Evolutionary conservation across 1,284 basidiomycete genomes (phyloP).

Genomic region (Cryptococcus maquisensis): DNA sequence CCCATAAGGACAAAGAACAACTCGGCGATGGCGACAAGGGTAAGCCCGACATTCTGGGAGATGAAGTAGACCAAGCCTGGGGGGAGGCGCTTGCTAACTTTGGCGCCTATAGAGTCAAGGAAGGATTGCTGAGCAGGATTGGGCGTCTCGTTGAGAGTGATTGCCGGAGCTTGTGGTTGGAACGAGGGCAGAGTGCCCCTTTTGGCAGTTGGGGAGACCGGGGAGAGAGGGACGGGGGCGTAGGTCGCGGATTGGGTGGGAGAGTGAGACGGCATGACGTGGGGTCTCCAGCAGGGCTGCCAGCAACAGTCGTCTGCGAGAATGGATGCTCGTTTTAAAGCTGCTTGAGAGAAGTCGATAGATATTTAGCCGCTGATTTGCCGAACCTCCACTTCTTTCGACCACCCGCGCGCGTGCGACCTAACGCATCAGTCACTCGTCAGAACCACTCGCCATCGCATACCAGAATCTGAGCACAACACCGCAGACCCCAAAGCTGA

Average conservation of each 20-base stretch:
- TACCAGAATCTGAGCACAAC: no score
- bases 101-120: neutral
- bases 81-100: neutral
- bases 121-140: neutral
- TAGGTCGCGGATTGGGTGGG: neutral
- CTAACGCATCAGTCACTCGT: no score
- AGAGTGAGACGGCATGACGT: neutral
- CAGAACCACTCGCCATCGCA: no score
- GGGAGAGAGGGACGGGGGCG: constrained; percentile 11
- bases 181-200: neutral
- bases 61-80: constrained; percentile 12
- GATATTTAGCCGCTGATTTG: no score
- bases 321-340: no score
- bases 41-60: constrained; percentile 57
- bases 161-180: constrained; percentile 14
- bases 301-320: no score
- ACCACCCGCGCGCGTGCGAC: no score
- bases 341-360: no score
- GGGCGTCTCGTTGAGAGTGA: neutral
- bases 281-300: no score
- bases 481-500: no score
- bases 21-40: constrained; percentile 59
- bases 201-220: constrained; percentile 3
- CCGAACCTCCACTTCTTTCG: no score
- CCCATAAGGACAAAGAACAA: constrained; percentile 61